A percentile compares a stretch with the other conserved stretches of the same genome.
Conservation (phyloP, 2,329 filamentous ascomycete species). For the Ophiostoma tasmaniense region DNA sequence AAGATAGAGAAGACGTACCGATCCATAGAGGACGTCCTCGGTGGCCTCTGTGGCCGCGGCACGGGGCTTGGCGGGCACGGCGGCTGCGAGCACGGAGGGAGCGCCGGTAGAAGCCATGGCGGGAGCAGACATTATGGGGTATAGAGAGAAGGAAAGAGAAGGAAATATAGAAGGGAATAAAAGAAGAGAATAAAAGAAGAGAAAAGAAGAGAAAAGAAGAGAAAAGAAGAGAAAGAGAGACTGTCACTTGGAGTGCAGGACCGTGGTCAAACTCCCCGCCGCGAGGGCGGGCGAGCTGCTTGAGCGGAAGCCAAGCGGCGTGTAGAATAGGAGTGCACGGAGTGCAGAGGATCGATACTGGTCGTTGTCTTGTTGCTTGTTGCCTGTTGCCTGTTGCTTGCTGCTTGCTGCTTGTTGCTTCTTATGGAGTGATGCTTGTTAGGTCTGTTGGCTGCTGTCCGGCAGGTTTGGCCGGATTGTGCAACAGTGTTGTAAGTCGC, state of each 20-base stretch:
- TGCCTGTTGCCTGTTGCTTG: no score
- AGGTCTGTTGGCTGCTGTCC: not conserved
- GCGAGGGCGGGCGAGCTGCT: slow-evolving; percentile 18
- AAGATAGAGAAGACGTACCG: slow-evolving; percentile 43
- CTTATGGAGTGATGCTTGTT: not conserved
- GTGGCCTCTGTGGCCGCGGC: slow-evolving; percentile 55
- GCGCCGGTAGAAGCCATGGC: not conserved
- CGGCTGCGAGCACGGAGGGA: not conserved
- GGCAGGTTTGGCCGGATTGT: not conserved
- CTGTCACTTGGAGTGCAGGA: not conserved
- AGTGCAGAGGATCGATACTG: slow-evolving; percentile 2
- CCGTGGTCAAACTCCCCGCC: slow-evolving; percentile 16
- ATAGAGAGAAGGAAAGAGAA: not conserved
- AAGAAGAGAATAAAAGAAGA: not conserved
- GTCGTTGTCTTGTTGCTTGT: no score
- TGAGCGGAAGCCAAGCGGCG: slow-evolving; percentile 10
- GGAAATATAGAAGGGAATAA: not conserved
- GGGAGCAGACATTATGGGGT: slow-evolving; percentile 10
- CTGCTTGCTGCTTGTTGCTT: no score
- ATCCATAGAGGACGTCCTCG: slow-evolving; percentile 84
- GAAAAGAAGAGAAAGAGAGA: not conserved
- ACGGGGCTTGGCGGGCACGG: slow-evolving; percentile 26
- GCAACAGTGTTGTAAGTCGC: not conserved
- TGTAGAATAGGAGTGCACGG: not conserved
- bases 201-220: not conserved